Evolutionary conservation across 768 basidiomycete species (phyloP), one percentile per base, ranked within the genome.

Genomic region (Podaxis pistillaris): DNA sequence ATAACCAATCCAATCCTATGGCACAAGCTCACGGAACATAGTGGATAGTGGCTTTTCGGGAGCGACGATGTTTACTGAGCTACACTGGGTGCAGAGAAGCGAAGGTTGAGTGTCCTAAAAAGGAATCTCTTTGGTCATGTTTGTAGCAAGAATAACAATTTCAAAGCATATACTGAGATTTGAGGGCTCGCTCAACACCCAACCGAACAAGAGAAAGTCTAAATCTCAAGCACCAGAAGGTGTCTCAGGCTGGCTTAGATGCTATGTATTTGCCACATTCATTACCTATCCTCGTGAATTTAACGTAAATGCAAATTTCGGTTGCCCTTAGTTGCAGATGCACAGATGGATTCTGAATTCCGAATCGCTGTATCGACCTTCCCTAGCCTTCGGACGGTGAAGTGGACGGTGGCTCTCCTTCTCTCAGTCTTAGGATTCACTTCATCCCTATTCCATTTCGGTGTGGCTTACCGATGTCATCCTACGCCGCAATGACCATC

Each of bases 1-100:
- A 65, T 65, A 69, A 66, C 70, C 13, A 22, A 30, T 37, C 13
- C n/a, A 13, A 17, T 60, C 49, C 24, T 46, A 65, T 56, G 51
- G 50, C 33, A 24, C 57, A 13, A 38, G 46, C 64, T 62, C 38
- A 65, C 64, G 28, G 56, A 65, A 65, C 61, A 65, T 62, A 49
- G 37, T 24, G 51, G n/a, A 33, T 44, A 46, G n/a, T 37, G 19
- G 58, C 3, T n/a, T 46, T 19, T 46, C 41, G 53, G 53, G 26
- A 44, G 50, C 60, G 26, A 44, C 44, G 5, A 17, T 7, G 44
- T 17, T 46, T 5, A 8, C 17, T 41, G 13, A 17, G 12, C 15
- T 17, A 41, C 40, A n/a, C 40, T 53, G 24, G 8, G 57, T 47
- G 40, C 9, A 0, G 22, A 57, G n/a, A 28, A n/a, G 28, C 17